phyloP scores from a whole-genome alignment of 352 stramenopile genomes.

The Pilasporangium apinafurcum region DNA sequence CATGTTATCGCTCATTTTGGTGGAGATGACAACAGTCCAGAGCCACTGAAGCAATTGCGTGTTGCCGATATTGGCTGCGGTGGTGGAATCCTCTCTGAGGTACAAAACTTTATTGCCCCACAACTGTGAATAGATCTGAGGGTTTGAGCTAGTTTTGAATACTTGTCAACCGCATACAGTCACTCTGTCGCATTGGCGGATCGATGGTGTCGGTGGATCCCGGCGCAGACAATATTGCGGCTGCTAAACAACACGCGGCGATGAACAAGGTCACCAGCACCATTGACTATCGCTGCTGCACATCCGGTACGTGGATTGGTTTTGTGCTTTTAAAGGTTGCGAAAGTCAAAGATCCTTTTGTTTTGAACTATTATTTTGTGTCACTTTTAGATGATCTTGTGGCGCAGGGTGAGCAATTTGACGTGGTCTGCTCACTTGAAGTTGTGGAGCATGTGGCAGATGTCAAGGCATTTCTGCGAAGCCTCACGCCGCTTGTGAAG shows the following conservation, averaged over 20 bases:
- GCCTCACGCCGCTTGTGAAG: conserved; percentile 77
- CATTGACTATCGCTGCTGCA: conserved; percentile 82
- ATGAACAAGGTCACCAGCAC: conserved; percentile 38
- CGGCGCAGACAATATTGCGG: conserved; percentile 62
- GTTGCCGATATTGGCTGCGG: conserved; percentile 78
- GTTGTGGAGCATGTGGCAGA: conserved; percentile 82
- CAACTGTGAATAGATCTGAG: no score
- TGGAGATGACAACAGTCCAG: conserved; percentile 31
- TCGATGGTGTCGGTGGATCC: conserved; percentile 70
- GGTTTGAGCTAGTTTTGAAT: no score
- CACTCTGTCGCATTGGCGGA: conserved; percentile 70
- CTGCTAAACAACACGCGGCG: conserved; percentile 53
- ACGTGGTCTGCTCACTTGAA: conserved; percentile 84
- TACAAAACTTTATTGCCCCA: no score
- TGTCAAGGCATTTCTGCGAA: conserved; percentile 57
- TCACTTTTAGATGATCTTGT: conserved; percentile 57
- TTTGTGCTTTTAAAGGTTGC: no score
- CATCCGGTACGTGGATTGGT: conserved; percentile 34
- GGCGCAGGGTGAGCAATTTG: conserved; percentile 57
- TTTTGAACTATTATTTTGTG: neutral
- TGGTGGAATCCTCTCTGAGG: conserved; percentile 79
- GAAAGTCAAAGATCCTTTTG: no score
- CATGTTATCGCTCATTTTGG: conserved; percentile 65
- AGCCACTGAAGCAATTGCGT: conserved; percentile 42
- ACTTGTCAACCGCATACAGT: no score